Evolutionary conservation across 164 flowering plant genomes (phyloP), one percentile per base, ranked within the genome.

Genomic region (Euptelea pleiosperma): DNA sequence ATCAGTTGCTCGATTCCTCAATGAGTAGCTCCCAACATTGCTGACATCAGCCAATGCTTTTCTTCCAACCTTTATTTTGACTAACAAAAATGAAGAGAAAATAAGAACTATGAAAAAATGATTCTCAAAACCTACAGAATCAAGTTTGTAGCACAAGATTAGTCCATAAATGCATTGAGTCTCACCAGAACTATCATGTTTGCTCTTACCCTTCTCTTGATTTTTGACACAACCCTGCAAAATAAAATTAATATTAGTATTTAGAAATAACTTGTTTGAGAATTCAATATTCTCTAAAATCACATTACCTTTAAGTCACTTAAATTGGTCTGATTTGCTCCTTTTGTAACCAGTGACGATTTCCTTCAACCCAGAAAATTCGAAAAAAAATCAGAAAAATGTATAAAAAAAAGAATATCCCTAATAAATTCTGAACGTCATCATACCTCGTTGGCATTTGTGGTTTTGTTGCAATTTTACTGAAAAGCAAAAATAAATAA

Each of bases 41-140:
- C 89, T 79, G 21, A 84, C 70, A 69, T 87, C 90, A 21, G 77
- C 83, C 64, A 84, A 56, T n/a, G 73, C 82, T 60, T 72, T 82
- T 70, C 88, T 70, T 70, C 73, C 62, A 52, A 63, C 68, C 36
- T 72, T 75, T 29, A 41, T 4, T 54, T 73, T 65, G 8, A 55
- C 85, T 79, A 57, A 46, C 34, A 55, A 30, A 52, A 12, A 18
- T 6, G 15, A 36, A 30, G 42, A 7, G 35, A 64, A 56, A 26
- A 18, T 22, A n/a, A n/a, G n/a, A n/a, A 21, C 19, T 7, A 28
- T 39, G 24, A 19, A 40, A n/a, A 29, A 35, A 52, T 7, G n/a
- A 22, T 16, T 30, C 10, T n/a, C 26, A 29, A 16, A 29, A 41
- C 19, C 34, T 14, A 57, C 19, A 10, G 1, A 53, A 22, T 14